Evolutionary conservation across 805 yeast species (phyloP).

Genomic region (Wickerhamiella musiphila): DNA sequence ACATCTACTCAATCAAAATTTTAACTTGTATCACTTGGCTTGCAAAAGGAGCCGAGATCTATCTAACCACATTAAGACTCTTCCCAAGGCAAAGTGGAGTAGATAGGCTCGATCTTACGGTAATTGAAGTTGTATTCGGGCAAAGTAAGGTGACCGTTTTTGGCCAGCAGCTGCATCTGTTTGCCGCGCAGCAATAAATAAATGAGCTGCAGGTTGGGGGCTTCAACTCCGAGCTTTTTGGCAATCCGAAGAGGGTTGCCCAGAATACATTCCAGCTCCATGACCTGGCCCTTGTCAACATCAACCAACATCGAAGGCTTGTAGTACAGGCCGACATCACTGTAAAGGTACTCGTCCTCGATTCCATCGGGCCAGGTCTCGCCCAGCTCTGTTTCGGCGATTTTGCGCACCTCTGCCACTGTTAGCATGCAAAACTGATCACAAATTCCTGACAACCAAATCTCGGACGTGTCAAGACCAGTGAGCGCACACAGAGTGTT

Average conservation of each 20-base stretch:
- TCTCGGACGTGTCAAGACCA: slow-evolving; percentile 40
- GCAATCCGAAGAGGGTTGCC: slow-evolving; percentile 47
- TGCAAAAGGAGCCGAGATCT: too few relatives aligned
- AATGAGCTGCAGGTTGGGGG: slow-evolving; percentile 43
- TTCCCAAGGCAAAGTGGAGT: slow-evolving; percentile 5
- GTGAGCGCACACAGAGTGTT: slow-evolving; percentile 47
- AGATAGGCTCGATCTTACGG: slow-evolving; percentile 4
- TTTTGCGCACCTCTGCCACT: slow-evolving; percentile 45
- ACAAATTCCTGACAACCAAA: slow-evolving; percentile 29
- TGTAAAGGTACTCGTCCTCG: slow-evolving; percentile 33
- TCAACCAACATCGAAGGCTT: slow-evolving; percentile 65
- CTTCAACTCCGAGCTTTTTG: slow-evolving; percentile 27
- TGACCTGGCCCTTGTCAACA: slow-evolving; percentile 42
- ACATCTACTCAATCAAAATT: too few relatives aligned
- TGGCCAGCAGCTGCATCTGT: slow-evolving; percentile 47
- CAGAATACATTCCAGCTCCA: slow-evolving; percentile 55
- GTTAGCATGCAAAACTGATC: slow-evolving; percentile 34
- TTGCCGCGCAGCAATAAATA: slow-evolving; percentile 42
- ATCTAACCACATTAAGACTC: too few relatives aligned
- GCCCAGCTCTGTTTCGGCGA: slow-evolving; percentile 52
- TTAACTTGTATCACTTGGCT: too few relatives aligned
- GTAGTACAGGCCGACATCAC: slow-evolving; percentile 42
- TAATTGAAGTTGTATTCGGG: slow-evolving; percentile 22
- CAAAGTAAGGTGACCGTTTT: slow-evolving; percentile 27
- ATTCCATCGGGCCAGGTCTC: slow-evolving; percentile 33